phyloP scores from a whole-genome alignment of 2,329 filamentous ascomycete genomes.

The Cordyceps militaris region DNA sequence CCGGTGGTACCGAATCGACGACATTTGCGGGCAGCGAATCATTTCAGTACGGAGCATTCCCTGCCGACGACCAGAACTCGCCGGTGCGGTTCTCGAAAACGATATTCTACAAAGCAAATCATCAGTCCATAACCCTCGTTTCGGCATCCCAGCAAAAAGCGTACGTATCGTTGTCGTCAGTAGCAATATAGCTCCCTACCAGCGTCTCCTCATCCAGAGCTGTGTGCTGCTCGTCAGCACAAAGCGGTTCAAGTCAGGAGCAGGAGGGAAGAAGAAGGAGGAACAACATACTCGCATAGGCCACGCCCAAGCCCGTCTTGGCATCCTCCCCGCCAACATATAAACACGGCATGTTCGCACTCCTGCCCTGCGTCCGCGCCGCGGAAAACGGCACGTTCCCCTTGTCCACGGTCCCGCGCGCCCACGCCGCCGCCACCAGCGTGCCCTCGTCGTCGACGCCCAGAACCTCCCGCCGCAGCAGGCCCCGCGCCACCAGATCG shows the following conservation, averaged over 20 bases:
- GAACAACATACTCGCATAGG: slow-evolving; percentile 36
- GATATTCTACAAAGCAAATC: slow-evolving; percentile 9
- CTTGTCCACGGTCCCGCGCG: slow-evolving; percentile 31
- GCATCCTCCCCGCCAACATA: slow-evolving; percentile 33
- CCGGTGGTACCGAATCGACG: slow-evolving; percentile 41
- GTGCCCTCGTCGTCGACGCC: slow-evolving; percentile 14
- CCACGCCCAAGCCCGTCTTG: slow-evolving; percentile 34
- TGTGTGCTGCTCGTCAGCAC: too few relatives aligned
- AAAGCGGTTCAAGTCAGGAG: too few relatives aligned
- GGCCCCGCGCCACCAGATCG: slow-evolving; percentile 25
- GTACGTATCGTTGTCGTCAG: slow-evolving; percentile 37
- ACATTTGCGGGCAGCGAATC: slow-evolving; percentile 33
- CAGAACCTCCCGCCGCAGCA: slow-evolving; percentile 24
- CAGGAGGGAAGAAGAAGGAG: too few relatives aligned
- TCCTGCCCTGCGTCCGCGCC: slow-evolving; percentile 21
- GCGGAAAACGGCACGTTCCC: slow-evolving; percentile 32
- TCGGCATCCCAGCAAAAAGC: slow-evolving; percentile 7
- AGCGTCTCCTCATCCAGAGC: slow-evolving; percentile 29
- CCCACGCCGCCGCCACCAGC: slow-evolving; percentile 30
- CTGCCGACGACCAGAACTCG: slow-evolving; percentile 16
- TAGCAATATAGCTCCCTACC: slow-evolving; percentile 35
- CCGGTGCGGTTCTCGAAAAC: slow-evolving; percentile 16
- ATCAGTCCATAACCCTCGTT: not conserved
- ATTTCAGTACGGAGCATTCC: slow-evolving; percentile 26
- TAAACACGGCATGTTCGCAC: slow-evolving; percentile 33